Base-by-base conservation (phyloP, 2,329 filamentous ascomycete genomes). In the Xylariales sp. region DNA sequence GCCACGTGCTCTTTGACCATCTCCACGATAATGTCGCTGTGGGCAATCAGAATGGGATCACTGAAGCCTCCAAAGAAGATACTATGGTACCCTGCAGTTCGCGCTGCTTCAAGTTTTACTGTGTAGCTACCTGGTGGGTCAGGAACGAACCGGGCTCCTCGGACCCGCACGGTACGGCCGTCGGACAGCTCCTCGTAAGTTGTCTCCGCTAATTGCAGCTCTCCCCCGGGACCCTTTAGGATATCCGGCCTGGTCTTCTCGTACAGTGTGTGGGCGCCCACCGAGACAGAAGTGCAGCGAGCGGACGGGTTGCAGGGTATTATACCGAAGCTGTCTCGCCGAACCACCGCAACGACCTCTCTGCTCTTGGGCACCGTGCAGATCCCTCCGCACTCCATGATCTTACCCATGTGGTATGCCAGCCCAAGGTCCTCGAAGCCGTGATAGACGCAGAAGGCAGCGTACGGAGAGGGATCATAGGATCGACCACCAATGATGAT, bases 241-340 rank as follows among this genome's bases (percentile, higher is more conserved):
- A 69, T 46, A 48, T 78, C 74, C 0, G 74, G 73, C 13, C 73
- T 50, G 0, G 64, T 60, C 42, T 77, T 78, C 54, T 77, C 74
- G 36, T 78, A 78, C 8, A 78, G 50, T 0, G 71, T 67, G 43
- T 78, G 73, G 0, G 73, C 69, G 1, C 72, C 72, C 1, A 78
- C 72, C 0, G 65, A 68, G 0, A 67, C 38, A 0, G 69, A 62
- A 0, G 67, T 75, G 42, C 74, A 77, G 2, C 54, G 54, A 0
- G 63, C 57, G 0, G 45, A 43, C 0, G 63, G 57, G 5, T 60
- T 54, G 0, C 66, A 47, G 0, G 73, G 70, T 3, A 50, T 47
- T 4, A 77, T 56, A 29, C 76, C 70, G 38, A 77, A 78, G 2
- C 48, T 54, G 0, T 69, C 66, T 13, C 65, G 51, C 1, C 38